Conservation (phyloP, 2,329 filamentous ascomycete species). For the Aspergillus felis region DNA sequence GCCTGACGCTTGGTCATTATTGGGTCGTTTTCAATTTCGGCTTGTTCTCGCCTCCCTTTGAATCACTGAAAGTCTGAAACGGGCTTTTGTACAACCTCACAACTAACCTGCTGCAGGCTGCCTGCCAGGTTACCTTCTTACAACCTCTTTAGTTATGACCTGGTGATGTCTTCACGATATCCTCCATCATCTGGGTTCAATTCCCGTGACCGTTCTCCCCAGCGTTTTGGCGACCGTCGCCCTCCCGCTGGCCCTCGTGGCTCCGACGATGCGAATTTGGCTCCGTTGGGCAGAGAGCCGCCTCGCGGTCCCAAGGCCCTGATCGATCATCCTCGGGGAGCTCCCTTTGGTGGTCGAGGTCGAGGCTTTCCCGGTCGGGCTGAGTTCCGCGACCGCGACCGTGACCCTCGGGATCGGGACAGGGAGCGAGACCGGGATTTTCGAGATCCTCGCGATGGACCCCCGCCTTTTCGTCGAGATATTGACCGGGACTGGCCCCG, state of each 20-base stretch:
- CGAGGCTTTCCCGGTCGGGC: constrained; percentile 42
- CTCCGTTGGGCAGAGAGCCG: constrained; percentile 60
- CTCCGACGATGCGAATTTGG: constrained; percentile 59
- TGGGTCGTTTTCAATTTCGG: background rate
- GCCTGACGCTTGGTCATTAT: constrained; percentile 1
- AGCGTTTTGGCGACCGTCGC: constrained; percentile 67
- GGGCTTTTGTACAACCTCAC: constrained; percentile 36
- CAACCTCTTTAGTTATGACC: constrained; percentile 33
- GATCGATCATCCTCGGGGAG: constrained; percentile 63
- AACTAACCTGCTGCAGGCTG: constrained; percentile 40
- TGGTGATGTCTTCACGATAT: constrained; percentile 57
- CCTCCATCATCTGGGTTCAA: constrained; percentile 59
- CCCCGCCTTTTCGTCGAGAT: constrained; percentile 37
- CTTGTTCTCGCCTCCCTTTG: background rate
- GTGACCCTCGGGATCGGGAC: constrained; percentile 57
- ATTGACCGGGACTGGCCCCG: constrained; percentile 44
- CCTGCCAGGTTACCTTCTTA: constrained; percentile 16
- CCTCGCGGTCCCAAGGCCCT: constrained; percentile 79
- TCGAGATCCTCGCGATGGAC: constrained; percentile 40
- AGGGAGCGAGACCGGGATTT: constrained; percentile 35
- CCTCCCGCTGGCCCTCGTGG: constrained; percentile 49
- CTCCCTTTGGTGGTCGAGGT: constrained; percentile 34
- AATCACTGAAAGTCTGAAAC: constrained; percentile 13
- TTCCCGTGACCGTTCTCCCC: constrained; percentile 66
- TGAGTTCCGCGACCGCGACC: constrained; percentile 49